Evolutionary conservation across 768 basidiomycete species (phyloP), one percentile per base, ranked within the genome.

Genomic region (Chlorophyllum brunneum): DNA sequence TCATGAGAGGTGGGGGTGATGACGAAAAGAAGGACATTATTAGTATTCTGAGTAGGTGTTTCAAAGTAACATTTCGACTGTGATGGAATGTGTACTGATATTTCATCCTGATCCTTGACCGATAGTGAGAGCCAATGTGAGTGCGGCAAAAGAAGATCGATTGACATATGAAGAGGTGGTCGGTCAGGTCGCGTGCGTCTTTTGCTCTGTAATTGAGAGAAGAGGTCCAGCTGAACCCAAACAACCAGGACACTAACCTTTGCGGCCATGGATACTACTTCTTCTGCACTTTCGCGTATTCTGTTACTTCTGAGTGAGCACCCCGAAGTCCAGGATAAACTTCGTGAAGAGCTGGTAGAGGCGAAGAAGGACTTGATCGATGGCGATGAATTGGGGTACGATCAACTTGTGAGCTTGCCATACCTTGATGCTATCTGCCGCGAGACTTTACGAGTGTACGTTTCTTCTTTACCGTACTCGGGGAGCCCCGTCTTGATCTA

Each of bases 251-350:
- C 69, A 0, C 55, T 78, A 6, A 67, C 70, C 11, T 70, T 74
- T 50, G 73, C 72, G 0, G 74, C 69, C 0, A 70, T 67, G 51
- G 75, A 77, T 51, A 77, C 74, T 1, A 76, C 75, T 0, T 73
- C 75, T 1, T 64, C 58, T 4, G 69, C 69, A 2, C 56, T 77
- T 5, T 59, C 66, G 0, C 65, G 72, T 1, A 68, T 63, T 5
- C 50, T 78, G 1, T 54, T 63, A 31, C 37, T 70, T 0, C 64
- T 77, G 1, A 56, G 72, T 0, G 43, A 62, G 13, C 64, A 71
- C 50, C 67, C 63, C 1, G 67, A 73, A 1, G 68, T 61, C 8
- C 77, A 79, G 58, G 63, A 65, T 1, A 70, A 59, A 36, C 59
- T 77, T 0, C 65, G 74, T 13, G 37, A 54, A 7, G 75, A 76